Conservation (phyloP, 768 basidiomycete species). For the Phylloporus sp. region DNA sequence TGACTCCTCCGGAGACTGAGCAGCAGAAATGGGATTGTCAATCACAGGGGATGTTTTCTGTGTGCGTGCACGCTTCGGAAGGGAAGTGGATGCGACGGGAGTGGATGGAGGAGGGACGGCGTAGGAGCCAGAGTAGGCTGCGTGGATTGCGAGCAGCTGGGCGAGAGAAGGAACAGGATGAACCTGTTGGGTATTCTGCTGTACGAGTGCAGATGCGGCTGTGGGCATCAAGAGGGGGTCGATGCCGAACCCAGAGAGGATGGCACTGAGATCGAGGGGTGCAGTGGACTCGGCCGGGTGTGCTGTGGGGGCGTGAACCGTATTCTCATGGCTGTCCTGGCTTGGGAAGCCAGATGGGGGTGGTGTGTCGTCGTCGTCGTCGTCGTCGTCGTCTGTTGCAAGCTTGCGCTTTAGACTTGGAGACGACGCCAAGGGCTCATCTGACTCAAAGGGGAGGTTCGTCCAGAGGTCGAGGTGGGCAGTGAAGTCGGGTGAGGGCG, state of each 20-base stretch:
- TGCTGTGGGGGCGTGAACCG: constrained; percentile 45
- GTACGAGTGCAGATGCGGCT: constrained; percentile 23
- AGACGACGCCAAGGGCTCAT: constrained; percentile 51
- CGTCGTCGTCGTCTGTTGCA: constrained; percentile 37
- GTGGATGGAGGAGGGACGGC: constrained; percentile 18
- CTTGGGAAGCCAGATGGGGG: constrained; percentile 32
- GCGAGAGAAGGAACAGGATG: constrained; percentile 54
- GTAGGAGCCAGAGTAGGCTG: constrained; percentile 32
- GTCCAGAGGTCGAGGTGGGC: constrained; percentile 85
- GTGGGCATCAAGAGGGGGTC: constrained; percentile 39
- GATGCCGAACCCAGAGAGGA: constrained; percentile 38
- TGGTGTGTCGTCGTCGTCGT: no score
- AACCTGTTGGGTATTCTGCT: constrained; percentile 20
- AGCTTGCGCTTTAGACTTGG: constrained; percentile 34
- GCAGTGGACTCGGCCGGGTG: constrained; percentile 29
- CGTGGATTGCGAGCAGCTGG: constrained; percentile 64
- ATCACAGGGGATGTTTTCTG: constrained; percentile 45
- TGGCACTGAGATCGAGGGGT: constrained; percentile 41
- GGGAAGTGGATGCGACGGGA: constrained; percentile 14
- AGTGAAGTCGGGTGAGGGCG: constrained; percentile 67
- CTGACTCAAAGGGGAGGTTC: constrained; percentile 72
- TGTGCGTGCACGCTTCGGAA: constrained; percentile 52
- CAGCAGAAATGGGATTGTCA: constrained; percentile 27
- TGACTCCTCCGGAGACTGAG: constrained; percentile 29
- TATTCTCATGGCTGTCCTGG: constrained; percentile 57